phyloP scores from a whole-genome alignment of 768 basidiomycete genomes.

The Kwoniella sp. region DNA sequence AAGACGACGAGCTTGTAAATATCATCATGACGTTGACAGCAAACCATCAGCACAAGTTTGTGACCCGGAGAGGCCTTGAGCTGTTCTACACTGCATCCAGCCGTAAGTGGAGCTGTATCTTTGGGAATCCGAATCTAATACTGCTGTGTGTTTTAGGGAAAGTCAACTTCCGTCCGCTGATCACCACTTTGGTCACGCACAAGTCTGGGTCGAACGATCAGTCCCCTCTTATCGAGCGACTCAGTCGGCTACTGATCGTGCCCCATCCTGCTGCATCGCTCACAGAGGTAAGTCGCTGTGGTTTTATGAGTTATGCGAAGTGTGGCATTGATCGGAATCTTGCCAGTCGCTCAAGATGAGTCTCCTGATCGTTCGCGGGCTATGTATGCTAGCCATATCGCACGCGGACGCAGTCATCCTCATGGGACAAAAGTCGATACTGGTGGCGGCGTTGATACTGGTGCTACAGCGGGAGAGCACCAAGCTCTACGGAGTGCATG shows the following conservation, averaged over 20 bases:
- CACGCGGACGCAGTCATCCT: slow-evolving; percentile 39
- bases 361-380: slow-evolving; percentile 15
- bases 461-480: slow-evolving; percentile 29
- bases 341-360: slow-evolving; percentile 12
- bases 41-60: neutral
- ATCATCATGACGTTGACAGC: slow-evolving; percentile 4
- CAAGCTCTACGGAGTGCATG: slow-evolving; percentile 37
- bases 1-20: slow-evolving; percentile 20
- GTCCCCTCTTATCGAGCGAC: slow-evolving; percentile 22
- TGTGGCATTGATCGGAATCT: slow-evolving; percentile 1
- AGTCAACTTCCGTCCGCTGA: slow-evolving; percentile 20
- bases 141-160: neutral
- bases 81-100: slow-evolving; percentile 23
- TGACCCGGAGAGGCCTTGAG: slow-evolving; percentile 14
- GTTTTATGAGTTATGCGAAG: neutral
- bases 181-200: slow-evolving; percentile 9
- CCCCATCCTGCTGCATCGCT: neutral
- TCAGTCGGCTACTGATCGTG: slow-evolving; percentile 14
- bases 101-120: slow-evolving; percentile 8
- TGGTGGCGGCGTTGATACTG: slow-evolving; percentile 34
- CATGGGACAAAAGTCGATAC: slow-evolving; percentile 27
- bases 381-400: slow-evolving; percentile 31
- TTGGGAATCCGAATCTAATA: neutral
- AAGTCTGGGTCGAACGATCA: slow-evolving; percentile 7
- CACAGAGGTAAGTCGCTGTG: neutral